Evolutionary conservation across 208 protist genomes (phyloP).

Genomic region (Acanthamoeba rhysodes): DNA sequence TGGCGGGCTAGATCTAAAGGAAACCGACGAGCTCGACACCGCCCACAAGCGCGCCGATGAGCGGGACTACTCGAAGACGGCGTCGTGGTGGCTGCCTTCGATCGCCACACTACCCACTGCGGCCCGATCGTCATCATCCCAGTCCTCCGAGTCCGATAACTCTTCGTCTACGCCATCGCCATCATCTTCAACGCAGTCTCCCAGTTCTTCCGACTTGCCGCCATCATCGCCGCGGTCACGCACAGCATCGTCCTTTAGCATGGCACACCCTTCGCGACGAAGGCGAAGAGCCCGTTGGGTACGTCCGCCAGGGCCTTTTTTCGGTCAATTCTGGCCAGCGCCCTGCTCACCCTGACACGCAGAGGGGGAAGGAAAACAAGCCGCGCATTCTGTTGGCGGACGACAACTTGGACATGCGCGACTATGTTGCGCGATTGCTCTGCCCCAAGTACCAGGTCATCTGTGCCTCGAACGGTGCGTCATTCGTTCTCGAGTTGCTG

Average conservation of each 20-base stretch:
- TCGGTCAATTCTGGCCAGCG: not conserved
- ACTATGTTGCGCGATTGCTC: constrained; percentile 68
- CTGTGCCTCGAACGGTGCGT: constrained; percentile 26
- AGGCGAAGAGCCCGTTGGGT: not conserved
- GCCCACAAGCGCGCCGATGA: not conserved
- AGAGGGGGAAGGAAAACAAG: not conserved
- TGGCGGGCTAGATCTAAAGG: too few species aligned
- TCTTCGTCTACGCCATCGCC: not conserved
- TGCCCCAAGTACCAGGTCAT: constrained; percentile 53
- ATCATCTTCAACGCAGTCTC: not conserved
- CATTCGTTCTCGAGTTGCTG: too few species aligned
- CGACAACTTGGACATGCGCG: constrained; percentile 78
- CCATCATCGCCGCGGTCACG: constrained; percentile 40
- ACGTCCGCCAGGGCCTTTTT: not conserved
- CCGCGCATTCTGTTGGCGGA: constrained; percentile 51
- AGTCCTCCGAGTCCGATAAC: not conserved
- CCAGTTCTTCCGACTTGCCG: not conserved
- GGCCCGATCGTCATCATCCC: not conserved
- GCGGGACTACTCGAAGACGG: constrained; percentile 33
- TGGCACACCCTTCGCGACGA: not conserved
- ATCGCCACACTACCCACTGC: not conserved
- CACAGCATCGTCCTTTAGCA: constrained; percentile 11
- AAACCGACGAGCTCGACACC: not conserved
- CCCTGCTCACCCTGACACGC: not conserved
- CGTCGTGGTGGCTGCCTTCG: constrained; percentile 64